Percentiles rank a stretch among this genome's conserved stretches.
phyloP scores from a whole-genome alignment of 2,329 filamentous ascomycete genomes.

The Tolypocladium ophioglossoides region DNA sequence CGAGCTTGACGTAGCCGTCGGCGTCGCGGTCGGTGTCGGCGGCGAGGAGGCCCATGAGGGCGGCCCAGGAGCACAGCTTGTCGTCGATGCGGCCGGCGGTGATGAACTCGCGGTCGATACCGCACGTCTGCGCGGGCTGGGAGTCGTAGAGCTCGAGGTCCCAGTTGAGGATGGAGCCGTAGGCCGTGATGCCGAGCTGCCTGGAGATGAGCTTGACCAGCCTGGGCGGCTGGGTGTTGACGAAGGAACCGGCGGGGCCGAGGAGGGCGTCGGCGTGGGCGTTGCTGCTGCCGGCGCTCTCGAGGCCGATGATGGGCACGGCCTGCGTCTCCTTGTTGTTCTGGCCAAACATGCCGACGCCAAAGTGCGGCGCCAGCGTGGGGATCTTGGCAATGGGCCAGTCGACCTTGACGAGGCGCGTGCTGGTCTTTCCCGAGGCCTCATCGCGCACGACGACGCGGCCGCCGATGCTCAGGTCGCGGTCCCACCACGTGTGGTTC shows the following conservation, averaged over 20 bases:
- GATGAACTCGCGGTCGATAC: constrained; percentile 86
- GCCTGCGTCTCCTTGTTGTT: constrained; percentile 87
- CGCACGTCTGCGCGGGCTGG: constrained; percentile 74
- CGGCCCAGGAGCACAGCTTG: constrained; percentile 92
- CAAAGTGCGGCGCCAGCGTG: constrained; percentile 89
- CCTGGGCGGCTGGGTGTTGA: constrained; percentile 71
- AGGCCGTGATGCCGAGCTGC: constrained; percentile 62
- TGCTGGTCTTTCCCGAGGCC: constrained; percentile 62
- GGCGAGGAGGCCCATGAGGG: constrained; percentile 71
- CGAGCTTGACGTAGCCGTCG: constrained; percentile 71
- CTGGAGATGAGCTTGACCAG: constrained; percentile 75
- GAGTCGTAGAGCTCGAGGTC: constrained; percentile 91
- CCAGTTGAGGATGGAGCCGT: constrained; percentile 80
- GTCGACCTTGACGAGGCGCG: constrained; percentile 77
- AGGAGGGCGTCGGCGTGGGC: constrained; percentile 31
- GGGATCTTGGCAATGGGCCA: constrained; percentile 93
- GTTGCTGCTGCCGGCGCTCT: constrained; percentile 49
- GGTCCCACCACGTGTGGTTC: constrained; percentile 92
- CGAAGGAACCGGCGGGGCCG: constrained; percentile 62
- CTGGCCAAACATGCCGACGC: constrained; percentile 55
- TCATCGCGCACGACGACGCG: constrained; percentile 73
- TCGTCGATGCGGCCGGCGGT: constrained; percentile 94
- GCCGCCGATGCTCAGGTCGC: constrained; percentile 84
- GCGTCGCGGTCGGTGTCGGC: constrained; percentile 40
- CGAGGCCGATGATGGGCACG: constrained; percentile 85